Base-by-base conservation (phyloP, 1,284 basidiomycete genomes). In the Melampsora larici-populina region DNA sequence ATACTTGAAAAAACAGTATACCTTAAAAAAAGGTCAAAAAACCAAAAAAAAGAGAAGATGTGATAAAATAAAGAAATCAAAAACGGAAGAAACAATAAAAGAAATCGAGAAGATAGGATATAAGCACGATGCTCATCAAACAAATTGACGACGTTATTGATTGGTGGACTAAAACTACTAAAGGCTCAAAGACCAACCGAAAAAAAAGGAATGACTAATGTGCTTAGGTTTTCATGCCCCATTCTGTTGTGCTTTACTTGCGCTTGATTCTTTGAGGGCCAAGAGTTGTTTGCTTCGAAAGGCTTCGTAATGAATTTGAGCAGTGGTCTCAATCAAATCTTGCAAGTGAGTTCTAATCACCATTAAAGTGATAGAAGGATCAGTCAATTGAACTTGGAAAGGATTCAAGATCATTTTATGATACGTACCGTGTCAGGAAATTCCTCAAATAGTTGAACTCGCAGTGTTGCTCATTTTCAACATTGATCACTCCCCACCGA, bases 221-320 rank as follows among this genome's bases (percentile, higher is more conserved):
- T 58, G 55, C 55, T 58, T 58, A 58, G 21, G 7, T 64, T 64
- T 21, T 64, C 29, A 67, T 66, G 71, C 75, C 66, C 63, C 66
- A 73, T 79, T 74, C 17, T 69, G 67, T 15, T 77, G 66, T 21
- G 65, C 43, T 79, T 84, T 83, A 78, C 83, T 84, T 21, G 81
- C 81, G 49, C 82, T 83, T 70, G 82, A 83, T 80, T 96, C 93
- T 88, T 96, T 96, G 82, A 96, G 88, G 31, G 94, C 94, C 70
- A 96, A 87, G 80, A 96, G 85, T 87, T 99, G 97, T 87, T 97
- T 98, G 82, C 92, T 95, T 81, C 96, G 90, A 92, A 99, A 99
- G 9, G 95, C 94, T 87, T 99, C 97, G 86, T 99, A 99, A 86
- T 99, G 97, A 84, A 97, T 97, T 85, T 96, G 92, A 9, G 95